Evolutionary conservation across 1,139 yeast species (phyloP), one percentile per base, ranked within the genome.

Genomic region (Magnusiomyces magnusii): DNA sequence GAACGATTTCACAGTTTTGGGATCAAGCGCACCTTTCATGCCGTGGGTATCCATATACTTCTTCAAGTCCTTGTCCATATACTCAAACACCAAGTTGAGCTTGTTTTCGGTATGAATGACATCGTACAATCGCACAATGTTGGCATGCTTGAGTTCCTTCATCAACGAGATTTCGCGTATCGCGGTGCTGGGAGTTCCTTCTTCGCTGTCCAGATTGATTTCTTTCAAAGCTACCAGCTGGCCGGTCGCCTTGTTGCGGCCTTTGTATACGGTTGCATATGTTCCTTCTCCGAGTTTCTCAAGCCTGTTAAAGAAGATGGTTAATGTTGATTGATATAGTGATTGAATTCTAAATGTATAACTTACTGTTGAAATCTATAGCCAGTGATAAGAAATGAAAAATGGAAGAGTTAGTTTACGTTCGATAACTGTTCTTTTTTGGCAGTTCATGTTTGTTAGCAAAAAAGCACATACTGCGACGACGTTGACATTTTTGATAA

Each of bases 121-220:
- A 73, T 93, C 98, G 74, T 91, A 91, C 54, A 93, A 77, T 23
- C 97, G 85, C 51, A 93, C 96, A 63, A 93, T 91, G 72, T 93
- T 93, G 65, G 91, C 96, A 72, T 92, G 96, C 71, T 90, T 92
- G 66, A 93, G 80, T 72, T 93, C 99, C 73, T 93, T 93, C 97
- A 93, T 90, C 63, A 93, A 77, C 9, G 98, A 93, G 62, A 93
- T 93, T 73, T 93, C 99, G 67, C 99, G 80, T 64, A 93, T 93
- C 9, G 99, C 99, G 0, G 99, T 93, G 0, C 97, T 91, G 1
- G 99, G 99, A 0, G 98, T 93, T 15, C 99, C 99, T 73, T 93
- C 99, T 69, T 92, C 98, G 24, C 95, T 86, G 71, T 93, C 99
- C 64, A 93, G 78, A 67, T 86, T 90, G 73, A 93, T 95, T 73